Percentiles rank a stretch among this genome's conserved stretches.
Evolutionary conservation across 371 early-diverging fungal species (phyloP).

Genomic region (Saksenaea oblongispora): DNA sequence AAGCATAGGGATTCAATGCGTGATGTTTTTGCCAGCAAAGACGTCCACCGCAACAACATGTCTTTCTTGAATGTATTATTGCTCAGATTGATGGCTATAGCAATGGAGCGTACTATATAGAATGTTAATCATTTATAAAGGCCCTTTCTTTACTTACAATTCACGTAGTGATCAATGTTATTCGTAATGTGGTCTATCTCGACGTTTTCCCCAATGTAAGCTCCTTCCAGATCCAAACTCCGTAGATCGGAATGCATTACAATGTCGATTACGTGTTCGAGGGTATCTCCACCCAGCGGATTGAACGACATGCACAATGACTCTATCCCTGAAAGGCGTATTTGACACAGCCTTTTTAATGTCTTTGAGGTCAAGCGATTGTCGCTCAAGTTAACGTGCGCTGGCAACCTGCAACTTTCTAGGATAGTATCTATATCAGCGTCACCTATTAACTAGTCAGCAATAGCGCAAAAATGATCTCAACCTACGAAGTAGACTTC

Average conservation of each 20-base stretch:
- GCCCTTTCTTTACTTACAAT: neutral
- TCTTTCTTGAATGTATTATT: slow-evolving; percentile 21
- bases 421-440: slow-evolving; percentile 19
- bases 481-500: slow-evolving; percentile 25
- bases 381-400: slow-evolving; percentile 24
- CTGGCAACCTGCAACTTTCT: neutral
- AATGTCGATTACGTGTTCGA: slow-evolving; percentile 10
- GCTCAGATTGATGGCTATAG: slow-evolving; percentile 14
- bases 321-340: slow-evolving; percentile 3
- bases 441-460: slow-evolving; percentile 18
- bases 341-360: neutral
- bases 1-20: neutral
- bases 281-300: slow-evolving; percentile 20
- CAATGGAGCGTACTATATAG: neutral
- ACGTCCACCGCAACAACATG: slow-evolving; percentile 21
- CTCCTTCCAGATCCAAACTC: slow-evolving; percentile 13
- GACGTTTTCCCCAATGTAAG: slow-evolving; percentile 16
- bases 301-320: slow-evolving; percentile 21
- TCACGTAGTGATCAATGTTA: neutral
- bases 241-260: slow-evolving; percentile 13
- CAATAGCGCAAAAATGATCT: neutral
- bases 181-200: neutral
- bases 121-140: neutral
- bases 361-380: slow-evolving; percentile 22
- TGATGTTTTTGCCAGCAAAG: neutral